phyloP scores from a whole-genome alignment of 257 asterid species.

The Salvia miltiorrhiza region DNA sequence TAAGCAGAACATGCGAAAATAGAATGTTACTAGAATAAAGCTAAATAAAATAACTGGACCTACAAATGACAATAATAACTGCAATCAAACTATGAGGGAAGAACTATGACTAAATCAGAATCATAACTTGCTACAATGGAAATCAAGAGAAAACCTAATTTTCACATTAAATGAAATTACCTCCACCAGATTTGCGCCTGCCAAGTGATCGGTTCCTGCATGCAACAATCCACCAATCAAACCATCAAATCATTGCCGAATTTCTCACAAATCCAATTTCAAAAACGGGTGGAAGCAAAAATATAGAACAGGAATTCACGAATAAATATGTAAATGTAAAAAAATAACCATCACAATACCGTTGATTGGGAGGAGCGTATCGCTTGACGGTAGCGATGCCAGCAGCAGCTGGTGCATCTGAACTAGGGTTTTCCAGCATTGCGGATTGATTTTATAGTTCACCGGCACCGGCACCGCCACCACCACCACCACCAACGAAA shows the following conservation, averaged over 20 bases:
- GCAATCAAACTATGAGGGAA: neutral
- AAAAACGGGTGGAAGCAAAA: neutral
- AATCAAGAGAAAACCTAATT: conserved; percentile 3
- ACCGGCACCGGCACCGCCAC: conserved; percentile 12
- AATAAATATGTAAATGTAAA: neutral
- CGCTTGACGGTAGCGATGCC: conserved; percentile 66
- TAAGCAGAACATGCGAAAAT: neutral
- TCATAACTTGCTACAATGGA: neutral
- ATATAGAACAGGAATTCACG: too few relatives aligned
- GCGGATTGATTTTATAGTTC: conserved; percentile 22
- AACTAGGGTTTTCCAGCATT: conserved; percentile 75
- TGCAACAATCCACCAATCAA: conserved; percentile 31
- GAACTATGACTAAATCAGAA: neutral
- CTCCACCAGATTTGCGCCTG: conserved; percentile 96
- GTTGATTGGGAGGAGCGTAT: conserved; percentile 91
- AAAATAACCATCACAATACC: conserved; percentile 34
- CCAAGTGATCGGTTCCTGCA: conserved; percentile 83
- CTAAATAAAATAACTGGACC: neutral
- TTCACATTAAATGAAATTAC: conserved; percentile 33
- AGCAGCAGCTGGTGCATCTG: conserved; percentile 56
- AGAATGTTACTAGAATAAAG: neutral
- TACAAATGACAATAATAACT: neutral
- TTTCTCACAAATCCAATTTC: conserved; percentile 1
- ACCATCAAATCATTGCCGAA: conserved; percentile 13
- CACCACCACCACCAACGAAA: conserved; percentile 32